Conservation (phyloP, 768 basidiomycete species). For the Phlegmacium glaucopus region DNA sequence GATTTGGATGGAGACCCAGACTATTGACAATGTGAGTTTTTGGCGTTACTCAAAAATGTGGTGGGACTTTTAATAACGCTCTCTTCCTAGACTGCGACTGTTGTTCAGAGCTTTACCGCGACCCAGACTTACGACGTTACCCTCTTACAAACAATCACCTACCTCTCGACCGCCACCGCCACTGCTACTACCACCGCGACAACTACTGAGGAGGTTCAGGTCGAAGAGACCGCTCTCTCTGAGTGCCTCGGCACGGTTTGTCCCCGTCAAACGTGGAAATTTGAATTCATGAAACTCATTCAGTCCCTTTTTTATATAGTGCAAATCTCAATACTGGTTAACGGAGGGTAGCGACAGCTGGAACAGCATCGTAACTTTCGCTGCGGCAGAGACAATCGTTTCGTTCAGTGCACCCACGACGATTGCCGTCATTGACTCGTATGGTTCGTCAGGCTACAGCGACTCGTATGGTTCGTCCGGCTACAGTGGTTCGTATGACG, state of each 20-base stretch:
- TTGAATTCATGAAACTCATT: slow-evolving; percentile 9
- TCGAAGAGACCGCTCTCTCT: slow-evolving; percentile 47
- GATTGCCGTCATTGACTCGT: slow-evolving; percentile 18
- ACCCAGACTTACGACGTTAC: slow-evolving; percentile 49
- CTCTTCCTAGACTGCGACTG: slow-evolving; percentile 55
- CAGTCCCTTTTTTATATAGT: slow-evolving; percentile 30
- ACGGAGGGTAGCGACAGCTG: slow-evolving; percentile 42
- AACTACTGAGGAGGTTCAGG: slow-evolving; percentile 42
- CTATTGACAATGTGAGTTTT: slow-evolving; percentile 50
- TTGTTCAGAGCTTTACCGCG: slow-evolving; percentile 53
- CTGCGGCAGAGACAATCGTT: slow-evolving; percentile 16
- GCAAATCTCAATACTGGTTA: slow-evolving; percentile 57
- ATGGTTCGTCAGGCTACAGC: slow-evolving; percentile 4
- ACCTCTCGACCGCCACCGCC: slow-evolving; percentile 44
- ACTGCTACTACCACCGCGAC: slow-evolving; percentile 44
- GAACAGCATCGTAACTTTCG: slow-evolving; percentile 37
- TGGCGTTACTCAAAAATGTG: slow-evolving; percentile 1
- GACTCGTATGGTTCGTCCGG: slow-evolving; percentile 15
- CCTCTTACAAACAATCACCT: slow-evolving; percentile 46
- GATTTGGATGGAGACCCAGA: slow-evolving; percentile 51
- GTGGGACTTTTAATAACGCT: slow-evolving; percentile 2
- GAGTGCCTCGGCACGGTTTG: slow-evolving; percentile 49
- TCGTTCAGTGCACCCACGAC: slow-evolving; percentile 8
- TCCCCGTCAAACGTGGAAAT: slow-evolving; percentile 2
- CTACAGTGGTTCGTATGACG: neutral